Conservation (phyloP, 192 early-diverging fungal genomes). For the Funneliformis mosseae region DNA sequence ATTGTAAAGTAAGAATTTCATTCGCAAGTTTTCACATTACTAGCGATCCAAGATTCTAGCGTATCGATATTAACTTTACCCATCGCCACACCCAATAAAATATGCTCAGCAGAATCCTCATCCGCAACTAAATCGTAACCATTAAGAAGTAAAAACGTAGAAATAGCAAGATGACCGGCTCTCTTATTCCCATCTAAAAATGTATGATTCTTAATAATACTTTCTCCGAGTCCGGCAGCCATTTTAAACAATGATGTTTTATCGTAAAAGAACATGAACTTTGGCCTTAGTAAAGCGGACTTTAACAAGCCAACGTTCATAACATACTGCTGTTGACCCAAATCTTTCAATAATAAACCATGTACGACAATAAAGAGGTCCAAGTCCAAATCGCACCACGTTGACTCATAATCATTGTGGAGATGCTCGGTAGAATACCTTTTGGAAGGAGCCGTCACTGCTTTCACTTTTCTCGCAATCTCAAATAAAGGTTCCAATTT, state of each 20-base stretch:
- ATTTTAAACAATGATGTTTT: slow-evolving; percentile 13
- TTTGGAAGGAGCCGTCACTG: background rate
- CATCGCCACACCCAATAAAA: background rate
- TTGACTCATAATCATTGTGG: slow-evolving; percentile 1
- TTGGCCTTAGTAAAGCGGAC: slow-evolving; percentile 9
- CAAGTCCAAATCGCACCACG: background rate
- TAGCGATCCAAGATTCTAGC: background rate
- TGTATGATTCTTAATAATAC: slow-evolving; percentile 7
- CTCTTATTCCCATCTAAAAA: slow-evolving; percentile 34
- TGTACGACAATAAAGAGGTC: slow-evolving; percentile 1
- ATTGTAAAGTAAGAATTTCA: no score
- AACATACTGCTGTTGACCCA: slow-evolving; percentile 9
- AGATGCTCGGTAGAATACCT: slow-evolving; percentile 17
- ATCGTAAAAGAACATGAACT: background rate
- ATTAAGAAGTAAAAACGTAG: slow-evolving; percentile 30
- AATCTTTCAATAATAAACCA: background rate
- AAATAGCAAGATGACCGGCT: slow-evolving; percentile 23
- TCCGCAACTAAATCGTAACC: slow-evolving; percentile 7
- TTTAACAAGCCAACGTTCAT: background rate
- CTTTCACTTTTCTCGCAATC: background rate
- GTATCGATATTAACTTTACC: slow-evolving; percentile 22
- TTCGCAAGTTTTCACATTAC: no score
- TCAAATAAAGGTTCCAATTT: slow-evolving; percentile 18
- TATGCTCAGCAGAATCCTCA: slow-evolving; percentile 1
- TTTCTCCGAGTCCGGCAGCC: slow-evolving; percentile 25